Conservation (phyloP, 768 basidiomycete species). For the Pleurotus tuoliensis region DNA sequence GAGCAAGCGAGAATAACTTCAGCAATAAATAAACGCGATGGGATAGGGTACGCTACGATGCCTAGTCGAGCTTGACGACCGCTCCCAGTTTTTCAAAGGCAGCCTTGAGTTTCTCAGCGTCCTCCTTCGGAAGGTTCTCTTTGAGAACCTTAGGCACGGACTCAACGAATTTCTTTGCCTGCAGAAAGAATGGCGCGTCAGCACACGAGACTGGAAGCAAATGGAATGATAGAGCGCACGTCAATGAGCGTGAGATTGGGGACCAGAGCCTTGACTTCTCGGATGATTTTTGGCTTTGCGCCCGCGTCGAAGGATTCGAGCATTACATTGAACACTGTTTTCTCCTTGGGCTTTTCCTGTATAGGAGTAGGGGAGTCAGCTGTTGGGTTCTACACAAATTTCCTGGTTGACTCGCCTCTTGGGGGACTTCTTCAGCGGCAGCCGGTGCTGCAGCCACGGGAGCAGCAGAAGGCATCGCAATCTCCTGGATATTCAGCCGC, state of each 20-base stretch:
- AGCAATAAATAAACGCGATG: background rate
- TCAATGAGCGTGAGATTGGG: slow-evolving; percentile 97
- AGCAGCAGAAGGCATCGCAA: slow-evolving; percentile 83
- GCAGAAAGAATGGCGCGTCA: background rate
- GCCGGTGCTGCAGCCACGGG: slow-evolving; percentile 54
- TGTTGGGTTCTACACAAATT: background rate
- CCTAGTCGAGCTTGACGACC: slow-evolving; percentile 76
- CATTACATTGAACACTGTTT: slow-evolving; percentile 94
- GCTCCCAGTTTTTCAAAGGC: slow-evolving; percentile 89
- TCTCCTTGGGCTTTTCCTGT: slow-evolving; percentile 96
- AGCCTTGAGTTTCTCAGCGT: slow-evolving; percentile 93
- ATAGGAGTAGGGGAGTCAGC: background rate
- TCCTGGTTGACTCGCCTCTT: slow-evolving; percentile 45
- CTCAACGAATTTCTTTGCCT: slow-evolving; percentile 99
- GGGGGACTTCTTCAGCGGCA: slow-evolving; percentile 56
- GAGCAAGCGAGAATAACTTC: background rate
- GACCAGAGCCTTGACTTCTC: slow-evolving; percentile 93
- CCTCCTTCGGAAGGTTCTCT: slow-evolving; percentile 94
- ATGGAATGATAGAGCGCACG: slow-evolving; percentile 45
- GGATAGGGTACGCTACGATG: slow-evolving; percentile 1
- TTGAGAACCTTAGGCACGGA: slow-evolving; percentile 89
- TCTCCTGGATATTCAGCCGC: slow-evolving; percentile 94
- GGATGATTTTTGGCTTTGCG: slow-evolving; percentile 94
- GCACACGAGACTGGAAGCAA: background rate
- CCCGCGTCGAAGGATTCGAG: slow-evolving; percentile 91